Conservation (phyloP, 129 eudicot species). For the Kitagawia praeruptora region DNA sequence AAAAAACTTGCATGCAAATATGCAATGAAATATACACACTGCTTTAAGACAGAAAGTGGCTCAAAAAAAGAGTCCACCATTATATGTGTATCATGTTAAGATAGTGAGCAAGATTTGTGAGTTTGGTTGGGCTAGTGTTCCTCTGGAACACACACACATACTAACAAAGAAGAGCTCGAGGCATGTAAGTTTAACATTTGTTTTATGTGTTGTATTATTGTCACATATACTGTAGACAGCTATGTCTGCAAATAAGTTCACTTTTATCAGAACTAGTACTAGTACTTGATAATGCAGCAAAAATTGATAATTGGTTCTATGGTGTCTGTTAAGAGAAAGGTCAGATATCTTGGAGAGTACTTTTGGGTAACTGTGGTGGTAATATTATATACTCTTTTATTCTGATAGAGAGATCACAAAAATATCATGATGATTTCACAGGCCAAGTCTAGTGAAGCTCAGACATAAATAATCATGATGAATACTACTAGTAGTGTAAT, state of each 20-base stretch:
- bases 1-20: background rate
- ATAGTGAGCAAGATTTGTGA: background rate
- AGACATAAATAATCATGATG: background rate
- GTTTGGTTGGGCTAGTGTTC: background rate
- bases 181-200: background rate
- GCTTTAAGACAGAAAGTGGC: too few relatives aligned
- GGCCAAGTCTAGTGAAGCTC: slow-evolving; percentile 4
- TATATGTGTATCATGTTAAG: background rate
- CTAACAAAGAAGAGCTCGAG: background rate
- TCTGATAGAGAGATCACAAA: too few relatives aligned
- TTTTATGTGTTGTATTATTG: slow-evolving; percentile 7
- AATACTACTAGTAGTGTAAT: background rate
- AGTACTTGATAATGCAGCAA: background rate
- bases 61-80: too few relatives aligned
- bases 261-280: background rate
- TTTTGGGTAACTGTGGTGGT: background rate
- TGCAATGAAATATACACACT: background rate
- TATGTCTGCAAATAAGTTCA: background rate
- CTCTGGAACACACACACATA: slow-evolving; percentile 1
- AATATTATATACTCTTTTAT: too few relatives aligned
- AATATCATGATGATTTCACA: background rate
- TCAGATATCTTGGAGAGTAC: background rate
- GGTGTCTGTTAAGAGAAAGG: slow-evolving; percentile 5
- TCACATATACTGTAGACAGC: background rate
- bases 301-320: slow-evolving; percentile 3